Evolutionary conservation across 495 filamentous ascomycete genomes (phyloP), one percentile per base, ranked within the genome.

Genomic region (Viridothelium virens): DNA sequence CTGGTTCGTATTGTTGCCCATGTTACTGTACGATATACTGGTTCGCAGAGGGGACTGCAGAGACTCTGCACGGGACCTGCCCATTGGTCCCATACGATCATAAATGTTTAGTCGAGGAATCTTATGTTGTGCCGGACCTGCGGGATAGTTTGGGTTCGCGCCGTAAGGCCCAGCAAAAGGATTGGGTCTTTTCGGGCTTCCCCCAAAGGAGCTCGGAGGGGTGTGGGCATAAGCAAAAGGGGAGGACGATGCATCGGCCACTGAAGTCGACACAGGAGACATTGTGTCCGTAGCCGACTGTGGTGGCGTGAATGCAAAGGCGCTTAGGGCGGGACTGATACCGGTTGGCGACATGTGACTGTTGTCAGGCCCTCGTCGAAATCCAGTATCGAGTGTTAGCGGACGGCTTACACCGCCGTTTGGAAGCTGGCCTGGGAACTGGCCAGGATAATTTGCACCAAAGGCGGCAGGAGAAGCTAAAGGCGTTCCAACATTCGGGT

Each of bases 301-400:
- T 31, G 76, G 76, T 25, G 79, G 80, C 18, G 80, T 81, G 74
- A 88, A 88, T 36, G 80, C 81, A 65, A 87, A 86, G 67, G 78
- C 78, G 1, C 84, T 83, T 75, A 89, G 85, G 0, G 82, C 83
- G 25, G 85, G 84, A 66, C 80, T 86, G 16, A 87, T 79, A 33
- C 85, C 83, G 7, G 83, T 85, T 18, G 85, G 82, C 33, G 83
- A 86, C 56, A 86, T 77, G 69, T 87, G 84, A 48, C 83, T 79
- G 56, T 79, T 80, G 2, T 86, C 80, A 10, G 79, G 78, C 14
- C 68, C 64, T 62, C 85, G 77, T 62, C 84, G 76, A 63, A 87
- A 79, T 59, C 53, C 53, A 1, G 80, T 81, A 64, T 87, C 85
- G 46, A 87, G 81, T 75, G 85, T 84, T 37, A 88, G 76, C 1